Evolutionary conservation across 495 filamentous ascomycete species (phyloP), one percentile per base, ranked within the genome.

Genomic region (Thozetella sp.): DNA sequence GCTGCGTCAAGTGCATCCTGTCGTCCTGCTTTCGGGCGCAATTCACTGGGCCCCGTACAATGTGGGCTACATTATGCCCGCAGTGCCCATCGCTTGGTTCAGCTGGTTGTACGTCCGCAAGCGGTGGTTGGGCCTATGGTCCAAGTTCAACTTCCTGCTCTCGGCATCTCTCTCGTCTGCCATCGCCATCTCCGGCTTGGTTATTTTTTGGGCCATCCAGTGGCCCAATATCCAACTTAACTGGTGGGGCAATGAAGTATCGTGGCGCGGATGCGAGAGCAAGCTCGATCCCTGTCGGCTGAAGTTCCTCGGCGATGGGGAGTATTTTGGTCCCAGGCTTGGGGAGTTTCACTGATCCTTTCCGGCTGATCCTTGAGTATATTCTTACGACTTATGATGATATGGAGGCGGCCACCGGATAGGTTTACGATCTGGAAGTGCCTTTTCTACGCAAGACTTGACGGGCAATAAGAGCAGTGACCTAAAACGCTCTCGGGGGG

Each of bases 121-220:
- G 25, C 63, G 64, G 22, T 67, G 60, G 55, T 57, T 71, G 11
- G 63, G 55, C 22, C 66, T 71, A 46, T 76, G 71, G 71, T 72
- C 68, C 65, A 76, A 75, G 63, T 57, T 54, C 56, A 77, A 78
- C 66, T 79, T 72, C 40, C 69, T 77, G 17, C 62, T 72, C 19
- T 77, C 72, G 0, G 75, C 76, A 0, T 67, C 71, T 13, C 73
- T 73, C 15, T 69, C 65, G 11, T 67, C 63, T 57, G 76, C 68
- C 43, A 70, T 79, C 40, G 76, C 76, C 17, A 62, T 79, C 26
- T 65, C 67, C 9, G 75, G 62, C 43, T 69, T 77, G 45, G 63
- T 79, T 55, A 76, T 75, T 24, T 74, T 80, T 67, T 78, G 76
- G 55, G 56, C 67, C 22, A 57, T 77, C 45, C 71, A 74, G 63